Evolutionary conservation across 371 early-diverging fungal genomes (phyloP).

Genomic region (Nosema bombycis): DNA sequence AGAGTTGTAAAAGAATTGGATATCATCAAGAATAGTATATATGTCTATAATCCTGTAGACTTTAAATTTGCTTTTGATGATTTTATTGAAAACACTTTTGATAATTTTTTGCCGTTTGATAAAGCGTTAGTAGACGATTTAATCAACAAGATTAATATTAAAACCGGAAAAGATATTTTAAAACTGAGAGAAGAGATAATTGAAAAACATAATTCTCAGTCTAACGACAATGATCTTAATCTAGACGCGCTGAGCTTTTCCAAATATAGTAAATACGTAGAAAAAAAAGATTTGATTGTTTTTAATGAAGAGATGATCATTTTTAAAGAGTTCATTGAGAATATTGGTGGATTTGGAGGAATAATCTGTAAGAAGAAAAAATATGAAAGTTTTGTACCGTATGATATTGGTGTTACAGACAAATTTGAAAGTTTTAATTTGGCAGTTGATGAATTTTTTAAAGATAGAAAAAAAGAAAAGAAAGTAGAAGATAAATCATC

Average conservation of each 20-base stretch:
- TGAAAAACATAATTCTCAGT: background rate
- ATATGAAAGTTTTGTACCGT: constrained; percentile 34
- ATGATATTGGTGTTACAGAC: constrained; percentile 14
- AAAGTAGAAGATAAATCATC: constrained; percentile 43
- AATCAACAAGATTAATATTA: constrained; percentile 3
- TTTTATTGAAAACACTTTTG: constrained; percentile 29
- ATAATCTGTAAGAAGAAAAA: constrained; percentile 42
- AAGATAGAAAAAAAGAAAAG: constrained; percentile 41
- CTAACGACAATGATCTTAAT: background rate
- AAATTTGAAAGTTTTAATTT: constrained; percentile 51
- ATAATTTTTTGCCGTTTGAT: constrained; percentile 51
- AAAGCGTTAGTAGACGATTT: constrained; percentile 36
- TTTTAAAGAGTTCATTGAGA: constrained; percentile 29
- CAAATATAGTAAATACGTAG: background rate
- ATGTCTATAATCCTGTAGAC: constrained; percentile 56
- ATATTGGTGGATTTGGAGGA: constrained; percentile 45
- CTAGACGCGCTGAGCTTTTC: background rate
- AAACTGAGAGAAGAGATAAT: constrained; percentile 4
- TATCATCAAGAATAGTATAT: constrained; percentile 49
- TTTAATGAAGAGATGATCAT: constrained; percentile 44
- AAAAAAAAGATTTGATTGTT: background rate
- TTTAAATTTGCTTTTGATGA: constrained; percentile 42
- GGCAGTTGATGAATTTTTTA: constrained; percentile 47
- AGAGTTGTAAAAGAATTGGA: constrained; percentile 52
- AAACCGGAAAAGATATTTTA: constrained; percentile 1